phyloP scores from a whole-genome alignment of 139 green algal species.

The Tetraselmis striata region DNA sequence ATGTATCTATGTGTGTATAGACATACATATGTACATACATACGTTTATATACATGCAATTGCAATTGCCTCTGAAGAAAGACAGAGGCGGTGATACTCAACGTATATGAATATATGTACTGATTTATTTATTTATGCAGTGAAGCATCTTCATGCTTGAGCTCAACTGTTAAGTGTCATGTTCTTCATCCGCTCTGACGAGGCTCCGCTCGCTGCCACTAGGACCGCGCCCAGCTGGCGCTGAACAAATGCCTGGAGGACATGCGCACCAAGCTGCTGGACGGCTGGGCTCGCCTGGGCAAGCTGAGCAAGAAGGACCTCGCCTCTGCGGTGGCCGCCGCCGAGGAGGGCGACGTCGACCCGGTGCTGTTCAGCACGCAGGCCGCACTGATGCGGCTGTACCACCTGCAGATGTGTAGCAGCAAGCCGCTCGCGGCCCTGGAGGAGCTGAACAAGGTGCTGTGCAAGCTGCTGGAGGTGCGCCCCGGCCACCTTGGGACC shows the following conservation, averaged over 20 bases:
- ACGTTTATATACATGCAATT: too few species aligned
- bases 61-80: too few species aligned
- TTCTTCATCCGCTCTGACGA: too few species aligned
- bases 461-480: constrained; percentile 16
- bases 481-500: background rate
- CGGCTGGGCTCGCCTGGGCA: background rate
- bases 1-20: too few species aligned
- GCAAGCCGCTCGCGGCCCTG: background rate
- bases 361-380: background rate
- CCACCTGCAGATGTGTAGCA: constrained; percentile 3
- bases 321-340: background rate
- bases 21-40: too few species aligned
- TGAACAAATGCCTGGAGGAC: constrained; percentile 8
- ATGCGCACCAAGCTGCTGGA: background rate
- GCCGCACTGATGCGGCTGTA: constrained; percentile 12
- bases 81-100: too few species aligned
- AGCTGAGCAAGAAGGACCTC: constrained; percentile 13
- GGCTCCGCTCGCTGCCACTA: too few species aligned
- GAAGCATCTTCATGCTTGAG: too few species aligned
- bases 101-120: too few species aligned
- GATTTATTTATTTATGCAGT: too few species aligned
- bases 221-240: constrained; percentile 16
- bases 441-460: background rate
- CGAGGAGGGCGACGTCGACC: constrained; percentile 17
- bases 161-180: too few species aligned